Percentiles rank a stretch among this genome's conserved stretches.
phyloP scores from a whole-genome alignment of 371 early-diverging fungal species.

The Syncephalis plumigaleata region DNA sequence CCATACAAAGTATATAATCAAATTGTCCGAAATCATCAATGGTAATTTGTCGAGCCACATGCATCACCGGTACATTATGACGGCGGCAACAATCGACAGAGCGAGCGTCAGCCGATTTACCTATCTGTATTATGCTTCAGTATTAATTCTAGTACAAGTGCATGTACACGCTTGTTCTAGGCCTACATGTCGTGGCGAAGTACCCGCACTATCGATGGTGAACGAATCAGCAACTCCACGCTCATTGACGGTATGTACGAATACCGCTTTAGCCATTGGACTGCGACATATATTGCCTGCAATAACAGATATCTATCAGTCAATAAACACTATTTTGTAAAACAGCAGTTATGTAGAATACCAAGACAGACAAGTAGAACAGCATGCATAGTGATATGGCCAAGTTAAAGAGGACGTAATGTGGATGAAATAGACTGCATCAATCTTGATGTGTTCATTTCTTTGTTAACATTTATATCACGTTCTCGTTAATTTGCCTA shows the following conservation, averaged over 20 bases:
- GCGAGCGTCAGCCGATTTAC: slow-evolving; percentile 48
- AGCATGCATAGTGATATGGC: too few relatives aligned
- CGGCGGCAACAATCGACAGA: slow-evolving; percentile 43
- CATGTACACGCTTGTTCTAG: too few relatives aligned
- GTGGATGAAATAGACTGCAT: too few relatives aligned
- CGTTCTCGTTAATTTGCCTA: too few relatives aligned
- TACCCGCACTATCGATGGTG: slow-evolving; percentile 76
- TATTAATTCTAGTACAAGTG: too few relatives aligned
- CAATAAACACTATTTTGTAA: neutral
- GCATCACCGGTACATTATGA: slow-evolving; percentile 65
- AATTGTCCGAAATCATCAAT: slow-evolving; percentile 44
- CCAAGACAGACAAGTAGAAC: slow-evolving; percentile 6
- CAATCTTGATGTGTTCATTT: too few relatives aligned
- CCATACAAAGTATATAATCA: slow-evolving; percentile 83
- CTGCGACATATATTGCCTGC: slow-evolving; percentile 21
- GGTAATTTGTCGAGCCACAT: slow-evolving; percentile 47
- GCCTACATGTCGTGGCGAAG: slow-evolving; percentile 62
- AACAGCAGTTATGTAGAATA: neutral
- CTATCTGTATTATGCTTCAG: neutral
- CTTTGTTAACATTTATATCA: too few relatives aligned
- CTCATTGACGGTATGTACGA: slow-evolving; percentile 46
- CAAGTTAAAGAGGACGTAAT: too few relatives aligned
- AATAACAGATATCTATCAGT: neutral
- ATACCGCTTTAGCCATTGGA: slow-evolving; percentile 88
- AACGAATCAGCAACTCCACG: slow-evolving; percentile 34